Base-by-base conservation (phyloP, 441 rosid genomes). In the Populus hybrid region DNA sequence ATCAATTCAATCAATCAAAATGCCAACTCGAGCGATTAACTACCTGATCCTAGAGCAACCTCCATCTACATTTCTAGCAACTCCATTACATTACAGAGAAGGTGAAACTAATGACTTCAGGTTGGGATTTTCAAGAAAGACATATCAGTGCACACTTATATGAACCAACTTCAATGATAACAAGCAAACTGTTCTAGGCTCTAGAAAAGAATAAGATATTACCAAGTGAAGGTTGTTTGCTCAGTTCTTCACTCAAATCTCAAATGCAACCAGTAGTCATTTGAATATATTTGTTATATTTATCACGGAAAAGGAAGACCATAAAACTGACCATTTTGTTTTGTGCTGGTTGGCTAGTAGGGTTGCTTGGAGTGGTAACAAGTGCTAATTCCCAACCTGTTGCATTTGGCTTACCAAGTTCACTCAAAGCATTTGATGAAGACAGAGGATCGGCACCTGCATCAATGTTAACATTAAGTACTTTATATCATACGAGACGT, bases 331-430 rank as follows among this genome's bases (percentile, higher is more conserved):
- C 95, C 88, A 91, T 64, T 83, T 88, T 88, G 83, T 65, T 84
- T 45, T 87, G 83, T 28, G 69, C 59, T 0, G 59, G 36, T 23
- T 76, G 87, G 73, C 74, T 66, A 36, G 82, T 82, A 72, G 83
- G 78, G 84, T 83, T 88, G 85, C 85, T 87, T 3, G 91, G 93
- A 28, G 94, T 69, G 36, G 94, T 86, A 78, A 94, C 93, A 53
- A 94, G 87, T 9, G 98, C 93, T 64, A 94, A 88, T 82, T 94
- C 98, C 98, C 98, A 94, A 59, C 97, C 98, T 2, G 83, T 80
- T 76, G 81, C 77, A 68, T 77, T 71, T 65, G 76, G 73, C 67
- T 81, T 83, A 71, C 89, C 85, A 1, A 91, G 83, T 72, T 89
- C 91, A 82, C 80, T 84, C 75, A 89, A 85, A 50, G 89, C 89